Percentiles rank a stretch among this genome's conserved stretches.
Conservation (phyloP, 306 rosid genomes). For the Cyclanthera cordifolia region DNA sequence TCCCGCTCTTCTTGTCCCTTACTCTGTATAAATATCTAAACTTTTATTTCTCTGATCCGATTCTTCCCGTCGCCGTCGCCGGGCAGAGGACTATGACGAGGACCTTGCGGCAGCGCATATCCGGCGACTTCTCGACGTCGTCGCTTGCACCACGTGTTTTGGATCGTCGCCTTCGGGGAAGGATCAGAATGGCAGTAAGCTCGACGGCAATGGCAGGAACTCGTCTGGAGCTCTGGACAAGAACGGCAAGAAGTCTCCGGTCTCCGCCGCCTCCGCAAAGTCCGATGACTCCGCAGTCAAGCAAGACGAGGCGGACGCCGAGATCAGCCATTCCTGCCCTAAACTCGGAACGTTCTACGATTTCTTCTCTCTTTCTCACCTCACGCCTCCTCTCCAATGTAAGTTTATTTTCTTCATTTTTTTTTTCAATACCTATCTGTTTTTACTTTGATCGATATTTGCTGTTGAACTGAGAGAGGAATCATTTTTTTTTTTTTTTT, state of each 20-base stretch:
- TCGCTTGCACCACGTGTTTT: slow-evolving; percentile 76
- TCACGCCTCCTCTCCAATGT: slow-evolving; percentile 84
- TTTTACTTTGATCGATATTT: neutral
- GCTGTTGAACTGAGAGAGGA: neutral
- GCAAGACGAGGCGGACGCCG: slow-evolving; percentile 56
- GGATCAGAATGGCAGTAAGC: slow-evolving; percentile 26
- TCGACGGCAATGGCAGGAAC: slow-evolving; percentile 26
- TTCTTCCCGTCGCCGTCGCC: neutral
- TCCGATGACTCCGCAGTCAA: slow-evolving; percentile 21
- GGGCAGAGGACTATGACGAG: slow-evolving; percentile 68
- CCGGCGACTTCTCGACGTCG: slow-evolving; percentile 66
- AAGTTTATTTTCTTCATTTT: slow-evolving; percentile 10
- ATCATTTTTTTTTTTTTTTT: neutral
- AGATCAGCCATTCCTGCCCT: slow-evolving; percentile 60
- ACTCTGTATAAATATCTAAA: no score
- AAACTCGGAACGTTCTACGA: slow-evolving; percentile 83
- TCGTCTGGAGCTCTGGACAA: slow-evolving; percentile 31
- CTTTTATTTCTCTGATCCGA: neutral
- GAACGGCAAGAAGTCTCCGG: slow-evolving; percentile 27
- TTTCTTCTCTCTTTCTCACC: slow-evolving; percentile 84
- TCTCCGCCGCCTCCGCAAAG: slow-evolving; percentile 16
- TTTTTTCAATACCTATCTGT: neutral
- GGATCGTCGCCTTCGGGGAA: slow-evolving; percentile 41
- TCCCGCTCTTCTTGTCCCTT: neutral
- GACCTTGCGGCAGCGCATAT: slow-evolving; percentile 66